Evolutionary conservation across 2,329 filamentous ascomycete species (phyloP), one percentile per base, ranked within the genome.

Genomic region (Colletotrichum falcatum): DNA sequence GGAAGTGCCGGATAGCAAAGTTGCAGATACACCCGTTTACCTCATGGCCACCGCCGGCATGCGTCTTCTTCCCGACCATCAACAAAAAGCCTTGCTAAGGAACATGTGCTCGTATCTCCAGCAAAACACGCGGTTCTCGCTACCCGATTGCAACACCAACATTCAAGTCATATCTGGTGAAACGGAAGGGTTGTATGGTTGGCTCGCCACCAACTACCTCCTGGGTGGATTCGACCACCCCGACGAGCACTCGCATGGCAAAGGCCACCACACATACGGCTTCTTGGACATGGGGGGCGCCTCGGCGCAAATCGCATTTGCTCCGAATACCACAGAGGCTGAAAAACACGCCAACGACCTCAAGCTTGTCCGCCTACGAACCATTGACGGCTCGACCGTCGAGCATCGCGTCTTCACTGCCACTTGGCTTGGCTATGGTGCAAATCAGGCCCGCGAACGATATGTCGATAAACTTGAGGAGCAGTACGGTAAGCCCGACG

Each of bases 201-300:
- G 96, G 96, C 92, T 99, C 75, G 95, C 97, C 9, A 93, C 95
- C 63, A 99, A 99, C 78, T 99, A 99, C 77, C 83, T 99, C 37
- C 86, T 99, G 1, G 95, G 94, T 35, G 94, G 94, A 5, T 98
- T 99, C 76, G 93, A 98, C 79, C 85, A 88, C 23, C 91, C 94
- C 0, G 83, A 91, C 61, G 83, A 89, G 18, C 93, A 97, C 76
- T 84, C 89, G 63, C 94, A 97, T 79, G 94, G 94, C 62, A 94
- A 97, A 74, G 89, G 88, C 33, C 96, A 98, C 79, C 93, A 95
- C 77, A 99, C 96, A 0, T 99, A 98, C 80, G 96, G 96, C 0
- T 99, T 99, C 77, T 84, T 99, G 71, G 96, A 99, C 79, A 99
- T 99, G 97, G 96, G 96, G 60, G 96, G 96, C 61, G 96, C 96